Evolutionary conservation across 2,329 filamentous ascomycete species (phyloP), one percentile per base, ranked within the genome.

Genomic region (Cercospora janseana): DNA sequence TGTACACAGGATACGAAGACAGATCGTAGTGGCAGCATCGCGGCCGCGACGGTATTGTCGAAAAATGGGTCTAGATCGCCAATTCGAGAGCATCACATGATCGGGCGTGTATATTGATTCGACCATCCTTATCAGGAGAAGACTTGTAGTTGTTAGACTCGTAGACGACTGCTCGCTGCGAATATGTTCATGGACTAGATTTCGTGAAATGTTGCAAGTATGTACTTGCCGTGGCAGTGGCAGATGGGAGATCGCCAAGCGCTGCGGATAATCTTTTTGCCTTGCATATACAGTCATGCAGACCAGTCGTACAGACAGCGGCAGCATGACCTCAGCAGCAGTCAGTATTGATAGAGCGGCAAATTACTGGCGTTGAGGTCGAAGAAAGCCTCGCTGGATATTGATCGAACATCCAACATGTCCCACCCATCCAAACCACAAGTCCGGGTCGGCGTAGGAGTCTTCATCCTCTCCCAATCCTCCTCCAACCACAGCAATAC

Each of bases 361-460:
- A n/a, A n/a, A n/a, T n/a, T n/a, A n/a, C n/a, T n/a, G n/a, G n/a
- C n/a, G n/a, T n/a, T n/a, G n/a, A n/a, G n/a, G n/a, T n/a, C n/a
- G n/a, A n/a, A n/a, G n/a, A n/a, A n/a, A n/a, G n/a, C n/a, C n/a
- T n/a, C n/a, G n/a, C n/a, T n/a, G n/a, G n/a, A n/a, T n/a, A n/a
- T n/a, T n/a, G n/a, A n/a, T n/a, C n/a, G n/a, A n/a, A n/a, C n/a
- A n/a, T n/a, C n/a, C 8, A n/a, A 21, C 20, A 37, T 37, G 34
- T 37, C 28, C n/a, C 9, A 16, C 3, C 13, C 20, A 45, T 13
- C 20, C 9, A 21, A 28, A n/a, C 2, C 31, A 8, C 18, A 38
- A 2, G 54, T 56, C 26, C 57, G 59, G 12, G 67, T 80, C 27
- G 77, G 77, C 35, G 72, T 80, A 8, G 77, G 68, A 16, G 75